Evolutionary conservation across 2,329 filamentous ascomycete genomes (phyloP).

Genomic region (Corniculantispora saksenae): DNA sequence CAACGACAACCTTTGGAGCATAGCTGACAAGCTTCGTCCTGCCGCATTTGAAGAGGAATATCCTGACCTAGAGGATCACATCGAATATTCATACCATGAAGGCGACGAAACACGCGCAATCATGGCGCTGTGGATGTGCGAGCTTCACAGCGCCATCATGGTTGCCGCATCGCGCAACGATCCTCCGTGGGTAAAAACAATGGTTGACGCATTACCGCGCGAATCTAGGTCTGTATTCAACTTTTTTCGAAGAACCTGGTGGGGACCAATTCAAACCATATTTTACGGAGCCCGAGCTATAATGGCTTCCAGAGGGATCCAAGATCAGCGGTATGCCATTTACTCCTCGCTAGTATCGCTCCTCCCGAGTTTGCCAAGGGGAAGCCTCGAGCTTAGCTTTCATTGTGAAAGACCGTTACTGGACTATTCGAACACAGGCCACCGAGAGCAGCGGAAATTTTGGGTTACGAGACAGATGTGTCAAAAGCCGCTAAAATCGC

Average conservation of each 20-base stretch:
- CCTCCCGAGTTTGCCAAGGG: background rate
- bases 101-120: slow-evolving; percentile 3
- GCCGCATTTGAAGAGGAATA: background rate
- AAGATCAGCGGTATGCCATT: no score
- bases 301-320: no score
- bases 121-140: background rate
- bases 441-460: no score
- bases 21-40: background rate
- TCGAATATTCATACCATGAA: background rate
- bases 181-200: background rate
- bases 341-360: no score
- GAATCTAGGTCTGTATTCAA: background rate
- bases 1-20: background rate
- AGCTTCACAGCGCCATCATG: background rate
- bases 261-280: no score
- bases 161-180: background rate
- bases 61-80: background rate
- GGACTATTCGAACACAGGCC: background rate
- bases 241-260: no score
- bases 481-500: background rate
- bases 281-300: no score
- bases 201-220: background rate
- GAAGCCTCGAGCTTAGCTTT: background rate
- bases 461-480: background rate
- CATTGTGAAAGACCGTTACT: background rate